A percentile compares a stretch with the other conserved stretches of the same genome.
phyloP scores from a whole-genome alignment of 805 yeast species.

The Pichia kluyveri region DNA sequence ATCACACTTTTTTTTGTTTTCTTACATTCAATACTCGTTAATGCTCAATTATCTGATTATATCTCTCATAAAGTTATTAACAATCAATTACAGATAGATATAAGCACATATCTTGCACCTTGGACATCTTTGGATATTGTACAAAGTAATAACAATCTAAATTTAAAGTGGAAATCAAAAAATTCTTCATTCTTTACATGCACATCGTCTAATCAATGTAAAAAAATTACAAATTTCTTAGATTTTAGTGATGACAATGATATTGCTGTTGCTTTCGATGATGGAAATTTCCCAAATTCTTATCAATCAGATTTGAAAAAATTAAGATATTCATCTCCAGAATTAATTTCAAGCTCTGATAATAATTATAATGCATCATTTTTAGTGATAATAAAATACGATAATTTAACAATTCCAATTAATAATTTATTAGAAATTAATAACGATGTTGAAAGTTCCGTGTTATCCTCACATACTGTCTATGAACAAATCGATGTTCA shows the following conservation, averaged over 20 bases:
- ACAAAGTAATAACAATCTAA: not conserved
- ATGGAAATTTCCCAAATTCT: not conserved
- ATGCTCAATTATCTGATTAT: not conserved
- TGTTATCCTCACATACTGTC: no score
- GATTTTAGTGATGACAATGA: constrained; percentile 3
- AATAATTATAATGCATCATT: constrained; percentile 1
- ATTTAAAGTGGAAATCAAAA: not conserved
- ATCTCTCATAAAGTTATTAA: not conserved
- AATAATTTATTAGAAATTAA: no score
- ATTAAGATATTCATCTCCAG: constrained; percentile 1
- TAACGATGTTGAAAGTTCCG: no score
- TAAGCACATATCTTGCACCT: not conserved
- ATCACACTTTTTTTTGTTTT: not conserved
- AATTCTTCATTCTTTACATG: not conserved
- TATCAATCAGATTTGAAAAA: not conserved
- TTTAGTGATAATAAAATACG: not conserved
- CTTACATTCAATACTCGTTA: not conserved
- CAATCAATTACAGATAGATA: not conserved
- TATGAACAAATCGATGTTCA: no score
- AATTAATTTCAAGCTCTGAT: not conserved
- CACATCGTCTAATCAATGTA: not conserved
- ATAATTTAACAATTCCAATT: not conserved
- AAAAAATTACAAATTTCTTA: not conserved
- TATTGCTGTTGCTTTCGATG: constrained; percentile 1
- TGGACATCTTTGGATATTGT: constrained; percentile 2